Percentiles rank a stretch among this genome's conserved stretches.
These are phyloP conservation scores for Boletus sp. DNA, from an alignment of 768 basidiomycete species.

Conservation along the genomic window DNA sequence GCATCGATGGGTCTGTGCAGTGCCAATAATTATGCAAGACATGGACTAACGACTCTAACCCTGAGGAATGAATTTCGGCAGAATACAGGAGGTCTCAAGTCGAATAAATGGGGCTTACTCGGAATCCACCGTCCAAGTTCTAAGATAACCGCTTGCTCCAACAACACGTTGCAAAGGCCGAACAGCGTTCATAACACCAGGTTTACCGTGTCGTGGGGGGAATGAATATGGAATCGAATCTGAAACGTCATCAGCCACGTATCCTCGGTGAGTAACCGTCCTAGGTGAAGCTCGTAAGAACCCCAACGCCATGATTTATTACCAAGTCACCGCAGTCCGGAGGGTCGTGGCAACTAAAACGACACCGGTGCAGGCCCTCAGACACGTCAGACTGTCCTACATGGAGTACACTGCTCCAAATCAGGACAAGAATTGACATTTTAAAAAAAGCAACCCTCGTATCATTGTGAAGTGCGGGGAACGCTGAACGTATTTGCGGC, in stretches of 20 bases:
- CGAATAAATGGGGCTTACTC: not conserved
- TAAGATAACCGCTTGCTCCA: not conserved
- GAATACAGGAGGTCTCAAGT: not conserved
- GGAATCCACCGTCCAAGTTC: not conserved
- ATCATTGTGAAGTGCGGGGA: not conserved
- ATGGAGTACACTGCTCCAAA: too few species aligned
- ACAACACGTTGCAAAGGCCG: slow-evolving; percentile 6
- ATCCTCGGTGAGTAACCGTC: not conserved
- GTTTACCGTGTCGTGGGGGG: not conserved
- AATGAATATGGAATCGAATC: not conserved
- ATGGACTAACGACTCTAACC: not conserved
- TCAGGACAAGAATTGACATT: too few species aligned
- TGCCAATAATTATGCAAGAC: not conserved
- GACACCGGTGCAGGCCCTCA: too few species aligned
- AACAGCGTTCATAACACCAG: not conserved
- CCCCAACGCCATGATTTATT: too few species aligned
- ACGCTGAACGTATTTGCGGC: not conserved
- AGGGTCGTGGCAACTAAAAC: too few species aligned
- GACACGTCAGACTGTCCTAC: too few species aligned
- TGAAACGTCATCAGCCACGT: not conserved
- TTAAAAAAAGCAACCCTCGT: too few species aligned
- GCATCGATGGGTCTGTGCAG: not conserved
- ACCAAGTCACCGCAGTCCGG: too few species aligned
- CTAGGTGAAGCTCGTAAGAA: not conserved
- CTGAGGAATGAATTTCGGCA: not conserved